Evolutionary conservation across 768 basidiomycete species (phyloP).

Genomic region (Boletus rex-veris): DNA sequence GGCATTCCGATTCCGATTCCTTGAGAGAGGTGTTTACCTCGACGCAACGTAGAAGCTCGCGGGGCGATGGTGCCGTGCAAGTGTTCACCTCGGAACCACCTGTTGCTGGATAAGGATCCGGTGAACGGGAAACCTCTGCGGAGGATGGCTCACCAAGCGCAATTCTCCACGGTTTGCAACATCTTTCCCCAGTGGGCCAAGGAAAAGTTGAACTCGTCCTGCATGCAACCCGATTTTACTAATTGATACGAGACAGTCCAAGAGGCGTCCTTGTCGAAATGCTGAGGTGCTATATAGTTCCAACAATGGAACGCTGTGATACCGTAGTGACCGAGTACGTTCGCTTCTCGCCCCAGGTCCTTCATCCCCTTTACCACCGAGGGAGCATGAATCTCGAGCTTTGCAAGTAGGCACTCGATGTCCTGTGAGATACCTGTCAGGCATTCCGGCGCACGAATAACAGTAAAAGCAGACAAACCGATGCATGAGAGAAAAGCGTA

Average conservation of each 20-base stretch:
- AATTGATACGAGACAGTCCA: slow-evolving; percentile 10
- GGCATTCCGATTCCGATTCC: slow-evolving; percentile 2
- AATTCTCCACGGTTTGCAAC: slow-evolving; percentile 1
- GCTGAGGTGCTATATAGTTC: neutral
- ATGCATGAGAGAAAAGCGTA: neutral
- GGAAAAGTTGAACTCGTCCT: slow-evolving; percentile 6
- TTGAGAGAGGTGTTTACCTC: neutral
- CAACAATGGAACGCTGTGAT: slow-evolving; percentile 7
- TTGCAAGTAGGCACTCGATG: neutral
- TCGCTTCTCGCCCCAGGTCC: neutral
- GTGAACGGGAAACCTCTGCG: too few relatives aligned
- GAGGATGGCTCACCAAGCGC: neutral
- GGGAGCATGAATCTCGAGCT: neutral
- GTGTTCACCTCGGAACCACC: slow-evolving; percentile 14
- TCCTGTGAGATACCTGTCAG: neutral
- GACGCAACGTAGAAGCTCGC: neutral
- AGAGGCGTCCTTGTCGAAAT: neutral
- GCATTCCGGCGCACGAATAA: neutral
- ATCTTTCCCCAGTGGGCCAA: neutral
- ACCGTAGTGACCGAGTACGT: neutral
- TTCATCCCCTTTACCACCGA: neutral
- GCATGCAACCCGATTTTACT: neutral
- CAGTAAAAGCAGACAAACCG: neutral
- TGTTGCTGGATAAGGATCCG: neutral
- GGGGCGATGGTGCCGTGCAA: slow-evolving; percentile 7